Conservation (phyloP, 148 eudicot genomes). For the Persicaria maculosa region DNA sequence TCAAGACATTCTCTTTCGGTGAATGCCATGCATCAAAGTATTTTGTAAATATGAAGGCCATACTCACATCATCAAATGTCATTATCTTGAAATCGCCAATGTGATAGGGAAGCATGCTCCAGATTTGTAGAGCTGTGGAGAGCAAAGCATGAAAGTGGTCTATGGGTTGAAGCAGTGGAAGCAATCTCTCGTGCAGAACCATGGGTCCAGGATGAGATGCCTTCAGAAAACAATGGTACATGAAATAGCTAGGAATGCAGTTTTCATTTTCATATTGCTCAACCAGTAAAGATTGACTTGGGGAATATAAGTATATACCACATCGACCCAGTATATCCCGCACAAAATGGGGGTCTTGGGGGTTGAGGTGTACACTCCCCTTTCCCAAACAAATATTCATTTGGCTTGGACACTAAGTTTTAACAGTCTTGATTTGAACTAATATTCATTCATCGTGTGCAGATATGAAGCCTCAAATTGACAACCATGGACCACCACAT, state of each 20-base stretch:
- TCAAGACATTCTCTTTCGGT: constrained; percentile 1
- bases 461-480: constrained; percentile 27
- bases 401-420: neutral
- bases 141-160: constrained; percentile 90
- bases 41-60: neutral
- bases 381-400: too few relatives aligned
- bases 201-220: constrained; percentile 25
- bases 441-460: constrained; percentile 11
- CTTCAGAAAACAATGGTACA: constrained; percentile 44
- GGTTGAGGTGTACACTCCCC: too few relatives aligned
- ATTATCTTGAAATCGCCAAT: constrained; percentile 11
- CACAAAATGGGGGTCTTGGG: too few relatives aligned
- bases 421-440: neutral
- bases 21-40: neutral
- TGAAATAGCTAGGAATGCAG: neutral
- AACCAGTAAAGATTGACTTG: neutral
- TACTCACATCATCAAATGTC: neutral
- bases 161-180: constrained; percentile 88
- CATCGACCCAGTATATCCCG: too few relatives aligned
- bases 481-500: constrained; percentile 34
- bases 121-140: constrained; percentile 82
- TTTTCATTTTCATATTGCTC: constrained; percentile 1
- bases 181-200: constrained; percentile 34
- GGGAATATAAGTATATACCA: neutral
- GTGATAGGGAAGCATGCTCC: constrained; percentile 71